phyloP scores from a whole-genome alignment of 768 basidiomycete species.

The Tremella mesenterica region DNA sequence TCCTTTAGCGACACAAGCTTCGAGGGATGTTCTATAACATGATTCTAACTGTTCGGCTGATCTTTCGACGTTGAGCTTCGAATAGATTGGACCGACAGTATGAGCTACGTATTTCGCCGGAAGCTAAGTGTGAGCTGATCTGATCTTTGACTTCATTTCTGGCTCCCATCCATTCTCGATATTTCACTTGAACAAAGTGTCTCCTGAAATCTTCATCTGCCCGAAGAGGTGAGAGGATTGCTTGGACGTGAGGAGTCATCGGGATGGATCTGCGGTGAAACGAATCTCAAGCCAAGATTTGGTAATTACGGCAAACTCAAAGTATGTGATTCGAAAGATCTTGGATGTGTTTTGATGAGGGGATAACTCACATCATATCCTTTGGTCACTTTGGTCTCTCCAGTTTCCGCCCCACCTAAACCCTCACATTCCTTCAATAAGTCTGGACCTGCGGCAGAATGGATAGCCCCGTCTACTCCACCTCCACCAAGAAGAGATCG shows the following conservation, averaged over 20 bases:
- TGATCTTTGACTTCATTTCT: no score
- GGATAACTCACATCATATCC: constrained; percentile 37
- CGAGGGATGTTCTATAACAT: constrained; percentile 42
- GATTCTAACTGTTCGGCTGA: constrained; percentile 24
- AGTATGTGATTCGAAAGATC: background rate
- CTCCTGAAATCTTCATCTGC: no score
- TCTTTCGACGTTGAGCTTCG: constrained; percentile 8
- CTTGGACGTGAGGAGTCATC: background rate
- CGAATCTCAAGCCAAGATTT: no score
- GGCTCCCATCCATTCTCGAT: no score
- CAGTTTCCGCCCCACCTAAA: constrained; percentile 44
- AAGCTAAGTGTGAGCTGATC: constrained; percentile 35
- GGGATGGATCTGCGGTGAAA: no score
- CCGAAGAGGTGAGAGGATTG: background rate
- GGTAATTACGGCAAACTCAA: no score
- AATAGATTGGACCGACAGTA: constrained; percentile 45
- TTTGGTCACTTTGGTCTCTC: constrained; percentile 44
- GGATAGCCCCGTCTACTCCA: constrained; percentile 47
- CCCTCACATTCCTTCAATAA: constrained; percentile 41
- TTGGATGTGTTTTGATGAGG: background rate
- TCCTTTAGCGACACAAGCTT: constrained; percentile 23
- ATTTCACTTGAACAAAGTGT: no score
- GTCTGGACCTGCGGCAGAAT: constrained; percentile 42
- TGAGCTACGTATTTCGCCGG: constrained; percentile 42
- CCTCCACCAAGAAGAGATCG: constrained; percentile 44